Base-by-base conservation (phyloP, 129 eudicot genomes). In the Flaveria sonorensis region DNA sequence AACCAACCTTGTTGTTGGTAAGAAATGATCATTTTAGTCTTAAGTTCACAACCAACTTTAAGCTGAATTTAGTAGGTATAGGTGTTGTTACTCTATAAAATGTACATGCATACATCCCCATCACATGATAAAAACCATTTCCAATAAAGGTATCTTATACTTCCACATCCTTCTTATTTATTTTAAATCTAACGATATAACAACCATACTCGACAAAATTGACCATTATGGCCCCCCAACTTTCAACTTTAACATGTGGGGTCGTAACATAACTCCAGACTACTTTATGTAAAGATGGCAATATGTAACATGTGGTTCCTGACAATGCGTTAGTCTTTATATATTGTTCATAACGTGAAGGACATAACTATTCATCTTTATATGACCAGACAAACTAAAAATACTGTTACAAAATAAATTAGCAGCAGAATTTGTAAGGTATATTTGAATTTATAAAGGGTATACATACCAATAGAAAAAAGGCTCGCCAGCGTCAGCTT, bases 401-500 rank as follows among this genome's bases (percentile, higher is more conserved):
- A 63, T 59, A 70, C 30, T 39, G 26, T 14, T 51, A n/a, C n/a
- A 78, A 59, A 39, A 14, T 5, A 60, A 60, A 3, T 11, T 11
- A 24, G n/a, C 12, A 61, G 66, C 40, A 23, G n/a, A 23, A 24
- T 0, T 18, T 56, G 14, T 21, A 57, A 57, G 39, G 36, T 10
- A 4, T 59, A n/a, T 28, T 19, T 16, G 45, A 63, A 64, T 15
- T 55, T 7, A 57, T 24, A 69, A 45, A 69, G 36, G 26, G 24
- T 26, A 18, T 56, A 1, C 24, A 48, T 60, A 94, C 99, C 99
- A 94, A 83, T 84, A 94, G 86, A 94, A 94, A 81, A 94, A 94
- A 51, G 96, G 99, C 55, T 94, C 97, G 32, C 99, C 97, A 52
- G 93, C 88, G 73, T 87, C 90, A 46, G 89, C 71, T 81, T 89